A percentile compares a stretch with the other conserved stretches of the same genome.
phyloP scores from a whole-genome alignment of 352 stramenopile genomes.

The Globisporangium orthogonon region DNA sequence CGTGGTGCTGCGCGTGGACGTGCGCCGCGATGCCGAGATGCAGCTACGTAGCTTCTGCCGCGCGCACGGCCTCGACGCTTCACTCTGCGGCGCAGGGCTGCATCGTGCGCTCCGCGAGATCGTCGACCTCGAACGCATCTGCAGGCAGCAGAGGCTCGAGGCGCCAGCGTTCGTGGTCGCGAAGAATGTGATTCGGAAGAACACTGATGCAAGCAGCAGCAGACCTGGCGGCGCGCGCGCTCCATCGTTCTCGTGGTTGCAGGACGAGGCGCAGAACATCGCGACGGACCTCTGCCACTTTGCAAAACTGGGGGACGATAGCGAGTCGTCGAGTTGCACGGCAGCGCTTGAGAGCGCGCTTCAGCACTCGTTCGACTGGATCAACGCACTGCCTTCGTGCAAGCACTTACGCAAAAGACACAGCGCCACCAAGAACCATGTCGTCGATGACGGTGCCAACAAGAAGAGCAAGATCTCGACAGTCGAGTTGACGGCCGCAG shows the following conservation, averaged over 20 bases:
- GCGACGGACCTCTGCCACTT: slow-evolving; percentile 39
- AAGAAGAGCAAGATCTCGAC: not conserved
- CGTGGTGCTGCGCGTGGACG: slow-evolving; percentile 29
- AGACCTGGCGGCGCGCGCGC: not conserved
- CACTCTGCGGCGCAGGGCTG: slow-evolving; percentile 18
- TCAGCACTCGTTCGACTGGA: slow-evolving; percentile 29
- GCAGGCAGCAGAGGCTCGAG: slow-evolving; percentile 10
- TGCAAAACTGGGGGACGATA: not conserved
- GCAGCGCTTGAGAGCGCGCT: slow-evolving; percentile 17
- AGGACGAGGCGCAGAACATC: slow-evolving; percentile 31
- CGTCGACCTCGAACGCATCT: slow-evolving; percentile 23
- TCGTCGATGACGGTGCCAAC: not conserved
- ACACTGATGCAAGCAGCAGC: not conserved
- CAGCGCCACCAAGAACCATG: not conserved
- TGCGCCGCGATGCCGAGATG: slow-evolving; percentile 9
- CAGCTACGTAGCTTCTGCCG: slow-evolving; percentile 41
- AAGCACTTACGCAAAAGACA: not conserved
- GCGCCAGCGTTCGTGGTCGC: slow-evolving; percentile 30
- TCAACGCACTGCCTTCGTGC: slow-evolving; percentile 24
- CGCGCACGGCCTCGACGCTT: slow-evolving; percentile 20
- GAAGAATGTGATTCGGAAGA: slow-evolving; percentile 25
- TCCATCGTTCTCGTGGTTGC: slow-evolving; percentile 20
- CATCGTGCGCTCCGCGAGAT: slow-evolving; percentile 20
- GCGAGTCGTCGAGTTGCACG: slow-evolving; percentile 8
- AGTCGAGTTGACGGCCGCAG: slow-evolving; percentile 11